Evolutionary conservation across 2,329 filamentous ascomycete species (phyloP), one percentile per base, ranked within the genome.

Genomic region (Emericellopsis cladophorae): DNA sequence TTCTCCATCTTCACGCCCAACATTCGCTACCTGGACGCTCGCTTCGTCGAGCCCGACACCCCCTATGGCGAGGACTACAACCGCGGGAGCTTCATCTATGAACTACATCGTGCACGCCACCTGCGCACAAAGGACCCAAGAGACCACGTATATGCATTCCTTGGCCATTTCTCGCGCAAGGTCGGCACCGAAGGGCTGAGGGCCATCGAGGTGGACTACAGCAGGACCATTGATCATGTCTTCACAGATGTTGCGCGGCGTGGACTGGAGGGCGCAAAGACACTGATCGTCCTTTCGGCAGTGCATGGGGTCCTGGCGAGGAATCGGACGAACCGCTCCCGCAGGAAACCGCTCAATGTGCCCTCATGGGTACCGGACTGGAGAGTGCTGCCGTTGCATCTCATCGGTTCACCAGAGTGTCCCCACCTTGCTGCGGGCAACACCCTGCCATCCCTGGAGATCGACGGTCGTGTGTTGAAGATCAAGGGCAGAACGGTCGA

Each of bases 351-450:
- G 32, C 10, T 45, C 11, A 18, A 23, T 9, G 22, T 62, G 4
- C 59, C 60, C 2, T 56, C 57, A 0, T 63, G 60, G 60, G 59
- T 60, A 22, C 60, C 60, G 1, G 60, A 63, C 48, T 62, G 59
- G 60, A 51, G 56, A 2, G 41, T 53, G 7, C 41, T 51, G 7
- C 56, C 57, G 11, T 40, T 57, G 1, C 58, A 61, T 32, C 48
- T 61, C 8, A 47, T 61, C 12, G 54, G 51, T 2, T 51, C 55
- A 1, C 58, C 58, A 0, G 48, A 45, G 10, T 55, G 54, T 11
- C 56, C 54, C 2, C 58, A 61, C 24, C 44, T 49, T 11, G 58
- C 58, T 8, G 49, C 52, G 0, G 51, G 54, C 7, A 41, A 48
- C 7, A 52, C 51, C 1, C 44, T 33, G 10, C 56, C 58, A 3